These are phyloP conservation scores for Saturnispora silvae DNA, from an alignment of 805 yeast species.

Conservation along the genomic window DNA sequence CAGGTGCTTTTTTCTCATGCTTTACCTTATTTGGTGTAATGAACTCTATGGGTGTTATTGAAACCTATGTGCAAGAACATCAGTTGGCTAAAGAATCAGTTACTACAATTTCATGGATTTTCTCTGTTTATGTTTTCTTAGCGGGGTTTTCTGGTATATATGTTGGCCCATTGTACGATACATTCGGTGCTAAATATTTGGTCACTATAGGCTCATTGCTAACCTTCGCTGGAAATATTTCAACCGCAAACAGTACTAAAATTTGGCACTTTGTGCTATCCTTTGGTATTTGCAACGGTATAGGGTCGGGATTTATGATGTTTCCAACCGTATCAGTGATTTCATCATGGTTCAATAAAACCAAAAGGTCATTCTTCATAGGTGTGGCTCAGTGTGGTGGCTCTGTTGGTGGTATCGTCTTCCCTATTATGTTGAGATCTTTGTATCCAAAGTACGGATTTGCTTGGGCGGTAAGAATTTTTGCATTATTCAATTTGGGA, in stretches of 20 bases:
- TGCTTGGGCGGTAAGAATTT: conserved; percentile 41
- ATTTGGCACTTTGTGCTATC: conserved; percentile 56
- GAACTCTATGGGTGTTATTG: conserved; percentile 52
- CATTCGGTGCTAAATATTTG: conserved; percentile 42
- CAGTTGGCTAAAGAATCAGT: conserved; percentile 37
- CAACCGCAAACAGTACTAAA: conserved; percentile 39
- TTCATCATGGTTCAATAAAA: conserved; percentile 48
- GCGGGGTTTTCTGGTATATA: conserved; percentile 31
- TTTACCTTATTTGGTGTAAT: conserved; percentile 42
- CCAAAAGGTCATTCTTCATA: conserved; percentile 41
- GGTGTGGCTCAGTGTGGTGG: conserved; percentile 41
- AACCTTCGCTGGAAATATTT: conserved; percentile 43
- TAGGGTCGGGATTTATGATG: conserved; percentile 50
- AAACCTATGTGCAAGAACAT: conserved; percentile 45
- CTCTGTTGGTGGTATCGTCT: conserved; percentile 42
- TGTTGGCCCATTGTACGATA: conserved; percentile 46
- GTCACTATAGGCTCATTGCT: conserved; percentile 34
- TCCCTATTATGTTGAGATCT: conserved; percentile 37
- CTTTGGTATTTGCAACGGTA: conserved; percentile 45
- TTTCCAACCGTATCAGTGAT: conserved; percentile 55
- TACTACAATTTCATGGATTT: conserved; percentile 55
- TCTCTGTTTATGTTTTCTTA: conserved; percentile 47
- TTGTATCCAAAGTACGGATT: conserved; percentile 29
- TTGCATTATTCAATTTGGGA: conserved; percentile 30
- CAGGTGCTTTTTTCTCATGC: conserved; percentile 49